These are phyloP conservation scores for Dacryopinax primogenitus DNA, from an alignment of 768 basidiomycete genomes.

Conservation along the genomic window DNA sequence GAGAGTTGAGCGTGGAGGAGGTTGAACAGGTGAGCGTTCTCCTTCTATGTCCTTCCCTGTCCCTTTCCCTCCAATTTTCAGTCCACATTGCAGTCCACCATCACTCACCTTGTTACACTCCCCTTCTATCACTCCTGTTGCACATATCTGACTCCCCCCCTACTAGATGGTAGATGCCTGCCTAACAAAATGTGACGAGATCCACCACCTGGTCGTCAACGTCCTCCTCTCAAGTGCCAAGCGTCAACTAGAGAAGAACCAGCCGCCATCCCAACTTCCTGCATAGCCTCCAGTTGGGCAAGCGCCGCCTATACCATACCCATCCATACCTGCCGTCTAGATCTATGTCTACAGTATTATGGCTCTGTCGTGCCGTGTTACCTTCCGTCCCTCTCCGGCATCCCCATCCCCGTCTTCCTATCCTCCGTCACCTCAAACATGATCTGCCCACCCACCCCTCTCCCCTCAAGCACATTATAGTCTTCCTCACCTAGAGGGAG, in stretches of 20 bases:
- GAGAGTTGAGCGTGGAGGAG: conserved; percentile 44
- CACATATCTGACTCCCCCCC: too few relatives aligned
- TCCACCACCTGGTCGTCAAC: conserved; percentile 8
- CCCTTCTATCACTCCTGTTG: too few relatives aligned
- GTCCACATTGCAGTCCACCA: not conserved
- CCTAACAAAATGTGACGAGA: not conserved
- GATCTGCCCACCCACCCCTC: not conserved
- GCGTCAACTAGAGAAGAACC: not conserved
- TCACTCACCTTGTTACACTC: not conserved
- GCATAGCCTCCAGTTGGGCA: not conserved
- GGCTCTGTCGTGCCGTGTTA: not conserved
- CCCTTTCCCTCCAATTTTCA: not conserved
- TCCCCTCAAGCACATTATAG: not conserved
- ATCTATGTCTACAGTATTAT: not conserved
- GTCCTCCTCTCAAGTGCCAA: conserved; percentile 7
- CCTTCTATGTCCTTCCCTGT: not conserved
- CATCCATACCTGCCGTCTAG: not conserved
- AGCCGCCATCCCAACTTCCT: not conserved
- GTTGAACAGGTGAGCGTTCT: conserved; percentile 40
- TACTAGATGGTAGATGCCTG: conserved; percentile 6
- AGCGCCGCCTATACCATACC: too few relatives aligned
- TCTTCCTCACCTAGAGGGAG: conserved; percentile 7
- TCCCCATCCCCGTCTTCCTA: not conserved
- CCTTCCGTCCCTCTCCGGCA: not conserved
- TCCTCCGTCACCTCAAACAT: not conserved